These are phyloP conservation scores for Pseudogymnoascus verrucosus DNA, from an alignment of 2,329 filamentous ascomycete genomes.

Conservation along the genomic window DNA sequence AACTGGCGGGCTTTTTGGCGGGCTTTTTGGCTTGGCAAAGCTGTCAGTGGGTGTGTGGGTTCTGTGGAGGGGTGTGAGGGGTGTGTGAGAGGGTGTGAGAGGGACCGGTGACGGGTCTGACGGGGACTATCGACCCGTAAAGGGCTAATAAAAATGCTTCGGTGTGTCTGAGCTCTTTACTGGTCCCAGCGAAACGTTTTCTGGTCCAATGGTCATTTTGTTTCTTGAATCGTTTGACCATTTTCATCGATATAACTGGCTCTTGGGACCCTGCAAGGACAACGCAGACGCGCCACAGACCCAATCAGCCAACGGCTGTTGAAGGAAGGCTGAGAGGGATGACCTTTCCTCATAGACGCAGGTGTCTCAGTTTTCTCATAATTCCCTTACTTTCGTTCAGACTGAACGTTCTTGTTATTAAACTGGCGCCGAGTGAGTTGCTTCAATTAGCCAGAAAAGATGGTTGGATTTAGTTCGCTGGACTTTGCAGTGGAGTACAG, in stretches of 20 bases:
- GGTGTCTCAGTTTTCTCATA: slow-evolving; percentile 7
- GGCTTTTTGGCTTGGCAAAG: background rate
- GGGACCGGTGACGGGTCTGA: slow-evolving; percentile 3
- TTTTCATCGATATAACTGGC: slow-evolving; percentile 5
- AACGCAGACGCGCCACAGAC: slow-evolving; percentile 2
- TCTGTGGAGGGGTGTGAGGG: background rate
- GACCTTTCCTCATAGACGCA: background rate
- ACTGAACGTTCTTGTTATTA: background rate
- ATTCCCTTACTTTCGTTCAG: background rate
- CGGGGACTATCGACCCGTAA: background rate
- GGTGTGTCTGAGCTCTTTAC: background rate
- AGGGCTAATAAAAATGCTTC: background rate
- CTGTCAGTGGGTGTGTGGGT: slow-evolving; percentile 4
- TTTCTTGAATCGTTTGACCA: background rate
- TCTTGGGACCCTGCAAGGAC: slow-evolving; percentile 8
- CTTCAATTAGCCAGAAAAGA: background rate
- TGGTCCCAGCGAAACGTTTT: slow-evolving; percentile 7
- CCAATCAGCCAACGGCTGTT: slow-evolving; percentile 9
- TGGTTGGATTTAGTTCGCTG: background rate
- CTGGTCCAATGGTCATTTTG: background rate
- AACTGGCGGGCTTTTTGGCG: background rate
- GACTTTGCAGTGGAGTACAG: slow-evolving; percentile 2
- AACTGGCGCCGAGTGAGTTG: background rate
- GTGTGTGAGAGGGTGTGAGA: background rate
- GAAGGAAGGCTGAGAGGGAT: slow-evolving; percentile 1